phyloP scores from a whole-genome alignment of 345 rosid species.

The Theobroma cacao region DNA sequence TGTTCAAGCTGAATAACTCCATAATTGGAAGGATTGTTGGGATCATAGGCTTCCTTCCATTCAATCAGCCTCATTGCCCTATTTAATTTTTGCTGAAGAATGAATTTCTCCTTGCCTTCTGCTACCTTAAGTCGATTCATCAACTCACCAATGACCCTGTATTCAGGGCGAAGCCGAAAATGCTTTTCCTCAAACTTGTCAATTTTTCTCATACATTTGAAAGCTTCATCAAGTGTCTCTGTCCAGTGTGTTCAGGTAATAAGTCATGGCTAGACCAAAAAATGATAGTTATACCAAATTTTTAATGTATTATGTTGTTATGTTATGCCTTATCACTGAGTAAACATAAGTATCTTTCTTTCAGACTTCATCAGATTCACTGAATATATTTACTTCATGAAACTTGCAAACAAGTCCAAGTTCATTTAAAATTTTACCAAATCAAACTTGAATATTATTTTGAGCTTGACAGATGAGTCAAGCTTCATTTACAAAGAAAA shows the following conservation, averaged over 20 bases:
- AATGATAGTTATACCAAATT: not conserved
- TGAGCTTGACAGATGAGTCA: too few relatives aligned
- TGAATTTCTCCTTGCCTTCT: constrained; percentile 84
- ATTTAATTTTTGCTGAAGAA: constrained; percentile 82
- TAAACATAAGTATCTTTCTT: not conserved
- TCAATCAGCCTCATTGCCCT: constrained; percentile 83
- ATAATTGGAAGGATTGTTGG: constrained; percentile 73
- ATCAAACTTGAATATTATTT: too few relatives aligned
- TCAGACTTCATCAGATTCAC: not conserved
- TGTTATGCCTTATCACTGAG: not conserved
- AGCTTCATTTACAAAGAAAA: too few relatives aligned
- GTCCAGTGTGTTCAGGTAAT: constrained; percentile 2
- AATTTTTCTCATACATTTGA: constrained; percentile 70
- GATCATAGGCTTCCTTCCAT: constrained; percentile 92
- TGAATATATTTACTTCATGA: not conserved
- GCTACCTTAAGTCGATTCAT: constrained; percentile 75
- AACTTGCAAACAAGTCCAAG: not conserved
- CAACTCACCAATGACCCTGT: constrained; percentile 88
- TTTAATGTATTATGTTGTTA: not conserved
- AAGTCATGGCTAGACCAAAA: not conserved
- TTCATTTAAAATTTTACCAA: not conserved
- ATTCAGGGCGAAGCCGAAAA: constrained; percentile 66
- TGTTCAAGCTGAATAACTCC: constrained; percentile 57
- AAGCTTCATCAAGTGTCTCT: constrained; percentile 77
- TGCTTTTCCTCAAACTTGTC: constrained; percentile 87